These are phyloP conservation scores for Exophiala lecanii-corni DNA, from an alignment of 2,329 filamentous ascomycete genomes.

Conservation along the genomic window DNA sequence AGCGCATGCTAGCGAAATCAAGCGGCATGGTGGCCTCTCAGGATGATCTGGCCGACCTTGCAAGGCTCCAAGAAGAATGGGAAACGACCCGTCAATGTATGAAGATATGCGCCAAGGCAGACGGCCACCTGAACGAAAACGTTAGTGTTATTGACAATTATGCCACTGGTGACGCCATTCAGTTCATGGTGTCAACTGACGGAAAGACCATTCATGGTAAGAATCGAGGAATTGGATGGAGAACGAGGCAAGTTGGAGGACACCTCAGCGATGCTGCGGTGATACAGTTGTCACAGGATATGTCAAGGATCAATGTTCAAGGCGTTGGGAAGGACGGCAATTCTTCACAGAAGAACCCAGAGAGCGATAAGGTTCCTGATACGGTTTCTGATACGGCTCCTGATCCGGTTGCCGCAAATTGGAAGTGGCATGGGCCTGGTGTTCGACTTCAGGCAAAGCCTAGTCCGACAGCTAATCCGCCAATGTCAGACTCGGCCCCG, in stretches of 20 bases:
- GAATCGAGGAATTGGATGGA: constrained; percentile 32
- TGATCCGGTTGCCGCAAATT: too few species aligned
- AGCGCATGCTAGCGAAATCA: constrained; percentile 33
- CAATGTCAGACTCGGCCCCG: neutral
- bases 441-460: constrained; percentile 13
- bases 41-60: constrained; percentile 32
- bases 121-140: constrained; percentile 29
- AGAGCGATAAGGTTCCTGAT: constrained; percentile 14
- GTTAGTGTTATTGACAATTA: constrained; percentile 35
- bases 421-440: constrained; percentile 29
- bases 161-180: constrained; percentile 33
- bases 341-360: constrained; percentile 12
- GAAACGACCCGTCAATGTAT: constrained; percentile 33
- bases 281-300: constrained; percentile 32
- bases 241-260: constrained; percentile 34
- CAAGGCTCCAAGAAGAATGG: constrained; percentile 35
- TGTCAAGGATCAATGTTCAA: constrained; percentile 26
- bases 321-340: constrained; percentile 14
- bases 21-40: constrained; percentile 29
- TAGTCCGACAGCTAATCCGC: constrained; percentile 2
- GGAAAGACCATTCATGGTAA: constrained; percentile 33
- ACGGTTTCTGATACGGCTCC: too few species aligned
- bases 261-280: constrained; percentile 31
- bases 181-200: constrained; percentile 37
- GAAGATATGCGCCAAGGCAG: constrained; percentile 33